Base-by-base conservation (phyloP, 176 grass and related monocot genomes). In the Oryza australiensis region DNA sequence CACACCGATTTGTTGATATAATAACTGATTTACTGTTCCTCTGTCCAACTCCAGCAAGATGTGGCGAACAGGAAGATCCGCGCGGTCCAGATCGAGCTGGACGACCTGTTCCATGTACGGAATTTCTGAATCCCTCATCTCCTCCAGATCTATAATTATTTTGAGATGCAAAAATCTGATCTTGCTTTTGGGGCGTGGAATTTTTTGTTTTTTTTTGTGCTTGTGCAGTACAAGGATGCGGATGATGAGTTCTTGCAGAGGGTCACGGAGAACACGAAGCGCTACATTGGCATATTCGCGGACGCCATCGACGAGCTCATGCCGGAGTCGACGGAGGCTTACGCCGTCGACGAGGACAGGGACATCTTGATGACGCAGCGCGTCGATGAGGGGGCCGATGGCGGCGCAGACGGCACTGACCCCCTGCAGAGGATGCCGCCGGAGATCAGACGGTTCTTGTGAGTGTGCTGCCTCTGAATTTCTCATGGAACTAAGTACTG, bases 351-450 rank as follows among this genome's bases (percentile, higher is more conserved):
- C 1, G 97, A 99, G 76, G 93, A 99, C 62, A 55, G 91, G 20
- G 97, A 99, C 72, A 96, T 99, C 75, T 74, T 99, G 43, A 99
- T 99, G 93, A 99, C 97, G 0, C 97, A 99, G 83, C 93, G 97
- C 27, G 97, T 95, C 29, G 97, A 99, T 3, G 97, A 94, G 70
- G 83, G 93, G 0, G 76, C 78, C 2, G 93, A 99, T 20, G 87
- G 80, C 0, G 82, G 82, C 0, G 83, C 90, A 0, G 90, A 90
- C 4, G 84, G 84, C 29, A 75, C 87, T 0, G 97, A 99, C 46
- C 91, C 93, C 12, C 89, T 80, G 1, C 93, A 99, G 83, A 96
- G 87, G 60, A 99, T 99, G 97, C 97, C 97, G 9, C 83, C 93
- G 10, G 97, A 99, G 70, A 99, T 99, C 70, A 99, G 88, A 35